Evolutionary conservation across 2,329 filamentous ascomycete species (phyloP), one percentile per base, ranked within the genome.

Genomic region (Epichloe aotearoae): DNA sequence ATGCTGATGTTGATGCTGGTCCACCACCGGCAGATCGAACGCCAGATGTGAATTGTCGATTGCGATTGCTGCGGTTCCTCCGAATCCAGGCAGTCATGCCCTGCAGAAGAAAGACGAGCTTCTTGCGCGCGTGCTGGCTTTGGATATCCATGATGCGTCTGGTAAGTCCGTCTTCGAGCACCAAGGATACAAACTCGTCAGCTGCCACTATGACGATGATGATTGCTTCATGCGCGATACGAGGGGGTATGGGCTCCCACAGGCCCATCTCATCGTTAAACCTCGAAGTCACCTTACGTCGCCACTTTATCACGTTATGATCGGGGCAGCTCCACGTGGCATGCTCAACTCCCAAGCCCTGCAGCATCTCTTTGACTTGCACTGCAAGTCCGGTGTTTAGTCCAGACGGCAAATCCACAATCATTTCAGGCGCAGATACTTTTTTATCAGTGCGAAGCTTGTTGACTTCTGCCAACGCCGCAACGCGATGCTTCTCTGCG

Each of bases 381-480:
- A 71, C 63, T 23, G 62, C 69, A 23, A 74, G 61, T 0, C 65
- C 69, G 0, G 72, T 63, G 20, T 75, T 66, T 1, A 91, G 66
- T 2, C 73, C 74, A 0, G 67, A 65, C 0, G 86, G 77, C 23
- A 91, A 69, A 57, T 87, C 79, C 2, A 88, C 73, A 47, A 91
- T 82, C 86, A 93, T 91, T 63, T 93, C 86, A 0, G 76, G 76
- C 0, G 81, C 78, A 0, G 85, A 84, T 0, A 82, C 69, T 57
- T 86, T 67, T 67, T 87, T 88, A 66, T 88, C 82, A 0, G 79
- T 80, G 48, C 80, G 80, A 10, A 83, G 67, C 59, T 84, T 88
- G 66, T 91, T 91, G 41, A 82, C 84, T 55, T 86, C 81, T 3
- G 80, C 79, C 20, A 90, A 67, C 7, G 86, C 83, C 6, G 79